These are phyloP conservation scores for Ascochyta pisi DNA, from an alignment of 2,329 filamentous ascomycete genomes.

Conservation along the genomic window DNA sequence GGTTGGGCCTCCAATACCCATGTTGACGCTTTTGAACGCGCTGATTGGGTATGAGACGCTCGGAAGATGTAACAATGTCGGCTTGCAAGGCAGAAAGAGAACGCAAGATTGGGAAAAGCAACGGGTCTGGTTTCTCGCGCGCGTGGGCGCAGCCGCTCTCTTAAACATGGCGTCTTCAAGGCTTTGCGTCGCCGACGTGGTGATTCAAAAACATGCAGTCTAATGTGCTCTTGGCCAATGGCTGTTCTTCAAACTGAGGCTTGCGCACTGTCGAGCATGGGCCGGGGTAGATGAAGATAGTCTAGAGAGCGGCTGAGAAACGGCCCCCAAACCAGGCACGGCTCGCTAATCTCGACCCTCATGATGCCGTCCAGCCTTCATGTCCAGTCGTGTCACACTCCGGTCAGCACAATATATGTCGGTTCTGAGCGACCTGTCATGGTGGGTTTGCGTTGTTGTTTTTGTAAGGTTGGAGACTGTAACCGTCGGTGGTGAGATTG, in stretches of 20 bases:
- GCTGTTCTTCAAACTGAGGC: neutral
- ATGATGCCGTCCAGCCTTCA: neutral
- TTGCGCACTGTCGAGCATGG: neutral
- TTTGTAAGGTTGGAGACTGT: no score
- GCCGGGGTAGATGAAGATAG: neutral
- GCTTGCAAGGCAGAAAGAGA: neutral
- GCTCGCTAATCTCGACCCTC: neutral
- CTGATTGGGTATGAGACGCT: no score
- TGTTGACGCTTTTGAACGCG: neutral
- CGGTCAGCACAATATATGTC: no score
- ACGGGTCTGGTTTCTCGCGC: neutral
- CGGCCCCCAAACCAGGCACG: neutral
- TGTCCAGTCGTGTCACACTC: no score
- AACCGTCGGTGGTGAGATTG: no score
- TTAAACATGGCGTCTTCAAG: neutral
- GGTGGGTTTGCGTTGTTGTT: no score
- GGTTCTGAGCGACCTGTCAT: no score
- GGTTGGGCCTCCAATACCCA: neutral
- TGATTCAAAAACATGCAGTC: neutral
- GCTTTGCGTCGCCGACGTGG: neutral
- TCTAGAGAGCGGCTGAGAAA: neutral
- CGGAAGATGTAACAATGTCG: no score
- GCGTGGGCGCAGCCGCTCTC: neutral
- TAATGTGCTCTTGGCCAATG: neutral
- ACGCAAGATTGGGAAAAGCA: neutral